Percentiles rank a stretch among this genome's conserved stretches.
phyloP scores from a whole-genome alignment of 2,329 filamentous ascomycete species.

The Fusarium anguioides region DNA sequence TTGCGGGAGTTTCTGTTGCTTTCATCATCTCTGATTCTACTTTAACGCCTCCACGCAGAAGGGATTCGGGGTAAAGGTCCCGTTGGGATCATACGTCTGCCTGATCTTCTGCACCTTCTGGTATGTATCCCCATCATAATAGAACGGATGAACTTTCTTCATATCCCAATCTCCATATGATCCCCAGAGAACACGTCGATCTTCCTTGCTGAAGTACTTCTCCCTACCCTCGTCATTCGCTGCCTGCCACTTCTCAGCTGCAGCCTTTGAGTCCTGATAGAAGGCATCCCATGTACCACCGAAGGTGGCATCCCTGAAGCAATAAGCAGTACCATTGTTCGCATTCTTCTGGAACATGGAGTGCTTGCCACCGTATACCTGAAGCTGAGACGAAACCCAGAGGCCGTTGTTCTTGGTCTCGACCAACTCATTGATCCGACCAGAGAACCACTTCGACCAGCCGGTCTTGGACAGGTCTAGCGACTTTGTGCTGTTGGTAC shows the following conservation, averaged over 20 bases:
- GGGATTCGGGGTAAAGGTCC: slow-evolving; percentile 51
- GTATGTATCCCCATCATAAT: slow-evolving; percentile 50
- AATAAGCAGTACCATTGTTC: slow-evolving; percentile 58
- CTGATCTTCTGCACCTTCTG: slow-evolving; percentile 46
- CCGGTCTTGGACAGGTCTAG: slow-evolving; percentile 52
- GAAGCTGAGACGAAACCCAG: slow-evolving; percentile 56
- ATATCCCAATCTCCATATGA: slow-evolving; percentile 51
- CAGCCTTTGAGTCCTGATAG: background rate
- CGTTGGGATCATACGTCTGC: slow-evolving; percentile 49
- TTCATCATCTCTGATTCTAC: background rate
- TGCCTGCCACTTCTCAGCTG: slow-evolving; percentile 52
- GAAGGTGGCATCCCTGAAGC: slow-evolving; percentile 58
- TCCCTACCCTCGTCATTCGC: slow-evolving; percentile 53
- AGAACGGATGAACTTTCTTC: slow-evolving; percentile 45
- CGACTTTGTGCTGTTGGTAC: slow-evolving; percentile 57
- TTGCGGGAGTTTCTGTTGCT: too few relatives aligned
- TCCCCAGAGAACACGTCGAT: slow-evolving; percentile 53
- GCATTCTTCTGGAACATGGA: slow-evolving; percentile 55
- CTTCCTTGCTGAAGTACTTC: slow-evolving; percentile 50
- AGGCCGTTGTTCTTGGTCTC: slow-evolving; percentile 31
- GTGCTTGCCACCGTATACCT: slow-evolving; percentile 56
- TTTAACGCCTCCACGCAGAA: slow-evolving; percentile 34
- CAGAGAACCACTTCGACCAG: slow-evolving; percentile 44
- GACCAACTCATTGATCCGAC: slow-evolving; percentile 31
- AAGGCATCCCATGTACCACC: background rate